Base-by-base conservation (phyloP, 2,329 filamentous ascomycete genomes). In the Curvularia hawaiiensis region DNA sequence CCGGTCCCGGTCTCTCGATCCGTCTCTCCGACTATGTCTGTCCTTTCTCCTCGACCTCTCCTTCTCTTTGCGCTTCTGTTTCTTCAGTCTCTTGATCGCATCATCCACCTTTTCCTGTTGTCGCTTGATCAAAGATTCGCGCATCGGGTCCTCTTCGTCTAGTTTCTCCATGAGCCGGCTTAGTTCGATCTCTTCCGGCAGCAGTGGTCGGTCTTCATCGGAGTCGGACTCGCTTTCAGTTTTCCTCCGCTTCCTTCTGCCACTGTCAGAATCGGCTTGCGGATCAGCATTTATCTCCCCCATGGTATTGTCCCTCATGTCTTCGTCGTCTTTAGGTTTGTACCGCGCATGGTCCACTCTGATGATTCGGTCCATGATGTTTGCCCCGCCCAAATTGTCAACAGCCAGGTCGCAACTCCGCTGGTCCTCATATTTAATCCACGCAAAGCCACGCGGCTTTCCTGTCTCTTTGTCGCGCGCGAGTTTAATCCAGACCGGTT, bases 141-240 rank as follows among this genome's bases (percentile, higher is more conserved):
- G 97, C 95, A 99, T 99, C 0, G 95, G 95, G 75, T 99, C 95
- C 60, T 98, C 94, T 24, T 97, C 93, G 64, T 98, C 95, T 63
- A 96, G 90, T 16, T 94, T 88, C 52, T 85, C 80, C 51, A 96
- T 86, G 54, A 98, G 75, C 44, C 87, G 83, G 50, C 86, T 86
- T 49, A 98, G 78, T 73, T 98, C 93, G 54, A 82, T 80, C 78
- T 98, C 93, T 72, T 97, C 93, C 59, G 87, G 89, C 11, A 97
- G 77, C 79, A 90, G 76, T 1, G 89, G 88, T 56, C 90, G 79
- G 51, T 80, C 79, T 26, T 78, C 75, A 28, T 80, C 75, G 11
- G 70, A 73, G 28, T 74, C 67, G 61, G 75, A 74, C 40, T 75
- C 73, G 46, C 68, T 75, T 78, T 82, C 82, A 31, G 61, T 73